Conservation (phyloP, 208 protist species). For the Porcisia hertigi region DNA sequence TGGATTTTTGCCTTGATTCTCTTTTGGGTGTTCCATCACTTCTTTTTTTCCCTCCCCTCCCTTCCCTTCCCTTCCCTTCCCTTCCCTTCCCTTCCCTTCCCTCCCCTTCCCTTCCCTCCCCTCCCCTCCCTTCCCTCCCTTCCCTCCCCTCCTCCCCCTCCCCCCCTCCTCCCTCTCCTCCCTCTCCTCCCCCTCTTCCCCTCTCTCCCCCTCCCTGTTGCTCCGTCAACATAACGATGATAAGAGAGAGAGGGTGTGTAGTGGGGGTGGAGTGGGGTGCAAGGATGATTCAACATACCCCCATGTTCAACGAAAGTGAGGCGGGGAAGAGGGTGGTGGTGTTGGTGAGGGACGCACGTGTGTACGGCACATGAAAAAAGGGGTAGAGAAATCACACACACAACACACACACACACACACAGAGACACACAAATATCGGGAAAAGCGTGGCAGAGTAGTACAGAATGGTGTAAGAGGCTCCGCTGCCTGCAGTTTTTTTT, state of each 20-base stretch:
- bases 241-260: too few species aligned
- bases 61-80: not conserved
- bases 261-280: too few species aligned
- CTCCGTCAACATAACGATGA: not conserved
- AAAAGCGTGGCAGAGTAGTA: too few species aligned
- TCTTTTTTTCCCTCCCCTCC: not conserved
- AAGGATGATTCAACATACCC: too few species aligned
- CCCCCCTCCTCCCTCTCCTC: too few species aligned
- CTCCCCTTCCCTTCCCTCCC: not conserved
- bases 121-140: not conserved
- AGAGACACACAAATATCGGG: not conserved
- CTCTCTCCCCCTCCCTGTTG: not conserved
- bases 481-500: not conserved
- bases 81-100: not conserved
- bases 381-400: not conserved
- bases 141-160: not conserved
- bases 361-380: not conserved
- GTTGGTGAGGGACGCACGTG: too few species aligned
- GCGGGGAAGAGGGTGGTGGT: too few species aligned
- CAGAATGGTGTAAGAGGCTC: not conserved
- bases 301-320: too few species aligned
- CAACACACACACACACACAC: not conserved
- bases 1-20: slow-evolving; percentile 10
- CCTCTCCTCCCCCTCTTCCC: not conserved
- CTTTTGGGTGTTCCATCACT: not conserved